Percentiles rank a stretch among this genome's conserved stretches.
phyloP scores from a whole-genome alignment of 768 basidiomycete species.

The Panellus pusillus region DNA sequence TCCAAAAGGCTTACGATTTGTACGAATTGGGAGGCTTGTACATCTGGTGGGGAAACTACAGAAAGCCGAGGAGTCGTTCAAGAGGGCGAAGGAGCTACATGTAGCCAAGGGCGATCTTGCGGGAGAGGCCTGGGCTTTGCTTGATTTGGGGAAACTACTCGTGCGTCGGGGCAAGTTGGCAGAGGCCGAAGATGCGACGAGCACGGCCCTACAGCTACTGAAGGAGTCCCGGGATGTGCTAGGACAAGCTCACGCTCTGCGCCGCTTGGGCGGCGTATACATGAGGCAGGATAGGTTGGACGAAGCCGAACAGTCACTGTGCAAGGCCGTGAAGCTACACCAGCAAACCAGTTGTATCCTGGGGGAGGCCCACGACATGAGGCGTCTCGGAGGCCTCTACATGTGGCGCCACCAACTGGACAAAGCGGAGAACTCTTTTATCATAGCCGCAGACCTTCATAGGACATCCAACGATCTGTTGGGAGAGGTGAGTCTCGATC shows the following conservation, averaged over 20 bases:
- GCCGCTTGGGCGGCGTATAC: slow-evolving; percentile 19
- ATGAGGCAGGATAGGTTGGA: slow-evolving; percentile 20
- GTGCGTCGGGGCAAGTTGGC: slow-evolving; percentile 16
- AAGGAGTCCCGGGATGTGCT: slow-evolving; percentile 5
- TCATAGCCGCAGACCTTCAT: slow-evolving; percentile 20
- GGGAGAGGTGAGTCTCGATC: slow-evolving; percentile 13
- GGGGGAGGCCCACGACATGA: slow-evolving; percentile 20
- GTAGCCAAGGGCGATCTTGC: slow-evolving; percentile 1
- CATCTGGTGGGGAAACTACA: slow-evolving; percentile 18
- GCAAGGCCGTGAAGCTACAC: slow-evolving; percentile 21
- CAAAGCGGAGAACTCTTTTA: slow-evolving; percentile 23
- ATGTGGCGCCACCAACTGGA: slow-evolving; percentile 18
- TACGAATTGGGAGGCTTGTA: slow-evolving; percentile 19
- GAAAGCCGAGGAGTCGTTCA: slow-evolving; percentile 14
- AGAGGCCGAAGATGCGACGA: slow-evolving; percentile 12
- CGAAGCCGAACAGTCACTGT: slow-evolving; percentile 20
- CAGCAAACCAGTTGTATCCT: slow-evolving; percentile 14
- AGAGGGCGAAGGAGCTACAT: slow-evolving; percentile 18
- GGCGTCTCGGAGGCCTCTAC: slow-evolving; percentile 17
- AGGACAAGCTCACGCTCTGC: slow-evolving; percentile 17
- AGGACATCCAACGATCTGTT: slow-evolving; percentile 18
- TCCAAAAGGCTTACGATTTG: slow-evolving; percentile 14
- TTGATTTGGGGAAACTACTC: slow-evolving; percentile 21
- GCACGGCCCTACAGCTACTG: slow-evolving; percentile 10
- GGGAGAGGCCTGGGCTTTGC: slow-evolving; percentile 16